phyloP scores from a whole-genome alignment of 306 rosid species.

The Mucuna pruriens region DNA sequence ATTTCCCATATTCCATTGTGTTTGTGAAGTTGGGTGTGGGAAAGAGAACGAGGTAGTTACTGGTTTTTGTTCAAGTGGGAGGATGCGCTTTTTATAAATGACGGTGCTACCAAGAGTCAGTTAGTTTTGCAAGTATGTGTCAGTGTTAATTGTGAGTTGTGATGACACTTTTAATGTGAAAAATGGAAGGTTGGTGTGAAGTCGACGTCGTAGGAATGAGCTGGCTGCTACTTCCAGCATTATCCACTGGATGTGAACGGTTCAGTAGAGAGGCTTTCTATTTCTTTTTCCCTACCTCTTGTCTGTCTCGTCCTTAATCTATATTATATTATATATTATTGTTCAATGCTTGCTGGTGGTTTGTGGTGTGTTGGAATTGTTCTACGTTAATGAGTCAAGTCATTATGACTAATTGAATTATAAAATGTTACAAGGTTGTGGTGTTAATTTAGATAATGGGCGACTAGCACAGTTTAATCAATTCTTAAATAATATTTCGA shows the following conservation, averaged over 20 bases:
- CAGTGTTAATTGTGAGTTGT: neutral
- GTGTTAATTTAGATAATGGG: neutral
- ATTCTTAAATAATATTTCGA: neutral
- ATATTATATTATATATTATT: neutral
- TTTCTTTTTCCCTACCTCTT: neutral
- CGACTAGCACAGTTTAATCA: neutral
- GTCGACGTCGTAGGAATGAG: slow-evolving; percentile 62
- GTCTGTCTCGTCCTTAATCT: neutral
- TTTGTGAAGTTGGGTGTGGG: neutral
- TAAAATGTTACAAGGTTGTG: neutral
- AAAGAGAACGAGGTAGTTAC: neutral
- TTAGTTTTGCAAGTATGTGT: neutral
- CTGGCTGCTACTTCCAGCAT: slow-evolving; percentile 62
- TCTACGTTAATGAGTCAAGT: neutral
- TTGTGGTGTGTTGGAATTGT: neutral
- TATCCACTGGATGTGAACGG: slow-evolving; percentile 42
- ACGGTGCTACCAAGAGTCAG: neutral
- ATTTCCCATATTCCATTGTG: slow-evolving; percentile 59
- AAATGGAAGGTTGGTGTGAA: slow-evolving; percentile 61
- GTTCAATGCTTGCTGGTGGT: neutral
- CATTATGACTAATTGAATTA: neutral
- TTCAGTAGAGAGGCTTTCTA: neutral
- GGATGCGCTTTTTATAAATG: neutral
- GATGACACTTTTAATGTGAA: neutral
- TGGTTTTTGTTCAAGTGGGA: slow-evolving; percentile 10